Base-by-base conservation (phyloP, 495 filamentous ascomycete genomes). In the Lophium mytilinum region DNA sequence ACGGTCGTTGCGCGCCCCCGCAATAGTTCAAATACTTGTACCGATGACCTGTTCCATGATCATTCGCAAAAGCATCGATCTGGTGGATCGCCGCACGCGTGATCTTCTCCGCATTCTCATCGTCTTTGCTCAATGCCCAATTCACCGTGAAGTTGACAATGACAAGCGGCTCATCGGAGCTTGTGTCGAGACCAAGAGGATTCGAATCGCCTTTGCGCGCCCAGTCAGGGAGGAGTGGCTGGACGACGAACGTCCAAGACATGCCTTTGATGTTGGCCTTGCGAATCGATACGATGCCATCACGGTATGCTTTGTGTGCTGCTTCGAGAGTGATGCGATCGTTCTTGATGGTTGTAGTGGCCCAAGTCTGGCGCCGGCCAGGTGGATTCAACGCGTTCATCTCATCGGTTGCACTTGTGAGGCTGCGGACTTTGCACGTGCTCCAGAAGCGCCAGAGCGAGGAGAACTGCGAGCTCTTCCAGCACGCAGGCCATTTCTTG, bases 291-390 rank as follows among this genome's bases (percentile, higher is more conserved):
- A 11, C 36, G 18, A 53, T 43, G 4, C 19, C 51, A 17, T 66
- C 57, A 30, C 35, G 34, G 52, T 66, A 69, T n/a, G 58, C 52
- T 19, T 49, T 46, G 56, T 72, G 62, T 14, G 51, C 54, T 30
- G 54, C 64, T 33, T 46, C 48, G 11, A 70, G 51, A 36, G 69
- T 70, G 34, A 52, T 64, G 42, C 19, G n/a, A 40, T 70, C 68
- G 40, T 70, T 71, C 18, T 65, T 61, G 21, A 71, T 62, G 55
- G 68, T 71, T 19, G 68, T 70, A 4, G 59, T 71, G 52, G 57
- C 64, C 45, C 63, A 67, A 17, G 52, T 47, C 53, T 70, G 69
- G 18, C 69, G 61, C 37, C 61, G 56, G 21, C 68, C 68, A 9
- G 68, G 49, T 12, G 65, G 67, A 49, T 67, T 67, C 19, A 66